A percentile compares a stretch with the other conserved stretches of the same genome.
These are phyloP conservation scores for Balakata baccata DNA, from an alignment of 345 rosid genomes.

Conservation along the genomic window DNA sequence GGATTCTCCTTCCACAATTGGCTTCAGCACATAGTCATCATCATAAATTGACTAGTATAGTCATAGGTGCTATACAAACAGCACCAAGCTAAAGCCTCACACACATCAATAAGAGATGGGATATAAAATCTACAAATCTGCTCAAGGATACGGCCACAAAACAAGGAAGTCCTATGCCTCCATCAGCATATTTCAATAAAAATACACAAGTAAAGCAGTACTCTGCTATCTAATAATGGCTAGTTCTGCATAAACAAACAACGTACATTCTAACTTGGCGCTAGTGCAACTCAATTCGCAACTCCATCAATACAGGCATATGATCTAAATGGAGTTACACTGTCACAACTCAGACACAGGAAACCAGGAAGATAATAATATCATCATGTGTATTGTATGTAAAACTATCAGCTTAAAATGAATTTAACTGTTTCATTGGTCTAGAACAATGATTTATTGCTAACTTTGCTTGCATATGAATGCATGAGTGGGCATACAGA, in stretches of 20 bases:
- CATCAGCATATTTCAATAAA: not conserved
- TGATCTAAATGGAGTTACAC: not conserved
- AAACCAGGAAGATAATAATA: slow-evolving; percentile 1
- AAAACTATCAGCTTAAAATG: too few relatives aligned
- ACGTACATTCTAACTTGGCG: not conserved
- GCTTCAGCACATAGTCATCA: not conserved
- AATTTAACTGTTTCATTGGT: too few relatives aligned
- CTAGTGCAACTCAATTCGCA: not conserved
- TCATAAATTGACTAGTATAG: not conserved
- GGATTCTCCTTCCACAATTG: not conserved
- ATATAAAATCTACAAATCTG: not conserved
- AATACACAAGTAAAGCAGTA: not conserved
- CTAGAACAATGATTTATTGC: too few relatives aligned
- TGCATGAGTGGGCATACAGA: too few relatives aligned
- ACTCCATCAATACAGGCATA: not conserved
- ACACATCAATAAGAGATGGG: not conserved
- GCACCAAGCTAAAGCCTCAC: not conserved
- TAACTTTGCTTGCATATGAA: too few relatives aligned
- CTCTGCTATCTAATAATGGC: not conserved
- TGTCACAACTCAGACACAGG: too few relatives aligned
- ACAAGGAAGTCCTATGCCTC: not conserved
- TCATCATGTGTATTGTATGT: not conserved
- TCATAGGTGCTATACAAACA: not conserved
- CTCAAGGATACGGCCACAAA: not conserved
- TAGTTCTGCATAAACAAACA: not conserved